Conservation (phyloP, 2,329 filamentous ascomycete species). For the Epichloe baconii region DNA sequence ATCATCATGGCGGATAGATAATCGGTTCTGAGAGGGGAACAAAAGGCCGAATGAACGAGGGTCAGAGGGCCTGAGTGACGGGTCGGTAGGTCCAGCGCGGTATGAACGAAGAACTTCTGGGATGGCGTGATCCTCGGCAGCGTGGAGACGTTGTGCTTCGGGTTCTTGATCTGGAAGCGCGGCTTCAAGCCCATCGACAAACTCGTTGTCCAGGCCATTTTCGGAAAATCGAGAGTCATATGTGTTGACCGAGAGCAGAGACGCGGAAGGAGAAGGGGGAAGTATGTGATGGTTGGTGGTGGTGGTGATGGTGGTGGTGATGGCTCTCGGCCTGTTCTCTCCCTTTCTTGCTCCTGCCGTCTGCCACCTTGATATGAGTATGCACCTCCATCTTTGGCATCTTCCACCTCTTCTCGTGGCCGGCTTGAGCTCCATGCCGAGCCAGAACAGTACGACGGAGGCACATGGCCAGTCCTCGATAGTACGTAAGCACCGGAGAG, state of each 20-base stretch:
- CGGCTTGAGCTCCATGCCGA: neutral
- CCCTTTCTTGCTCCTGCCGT: neutral
- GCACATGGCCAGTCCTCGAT: neutral
- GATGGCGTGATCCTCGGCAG: slow-evolving; percentile 1
- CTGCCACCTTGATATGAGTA: neutral
- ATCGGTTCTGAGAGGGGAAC: slow-evolving; percentile 71
- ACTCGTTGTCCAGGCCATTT: slow-evolving; percentile 17
- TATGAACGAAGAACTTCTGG: slow-evolving; percentile 2
- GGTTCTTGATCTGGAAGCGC: neutral
- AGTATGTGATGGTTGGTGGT: slow-evolving; percentile 4
- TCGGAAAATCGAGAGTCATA: slow-evolving; percentile 56
- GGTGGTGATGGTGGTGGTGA: neutral
- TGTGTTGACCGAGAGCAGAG: slow-evolving; percentile 54
- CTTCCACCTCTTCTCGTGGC: neutral
- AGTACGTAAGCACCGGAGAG: slow-evolving; percentile 4
- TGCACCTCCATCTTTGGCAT: neutral
- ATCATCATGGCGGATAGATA: slow-evolving; percentile 83
- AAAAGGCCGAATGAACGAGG: slow-evolving; percentile 71
- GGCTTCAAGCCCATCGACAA: slow-evolving; percentile 13
- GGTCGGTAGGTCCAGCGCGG: neutral
- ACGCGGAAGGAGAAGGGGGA: slow-evolving; percentile 10
- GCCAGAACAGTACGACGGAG: neutral
- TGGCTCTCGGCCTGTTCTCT: neutral
- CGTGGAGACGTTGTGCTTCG: neutral
- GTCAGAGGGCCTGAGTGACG: slow-evolving; percentile 43